Base-by-base conservation (phyloP, 305 asterid genomes). In the Fraxinus sp. region DNA sequence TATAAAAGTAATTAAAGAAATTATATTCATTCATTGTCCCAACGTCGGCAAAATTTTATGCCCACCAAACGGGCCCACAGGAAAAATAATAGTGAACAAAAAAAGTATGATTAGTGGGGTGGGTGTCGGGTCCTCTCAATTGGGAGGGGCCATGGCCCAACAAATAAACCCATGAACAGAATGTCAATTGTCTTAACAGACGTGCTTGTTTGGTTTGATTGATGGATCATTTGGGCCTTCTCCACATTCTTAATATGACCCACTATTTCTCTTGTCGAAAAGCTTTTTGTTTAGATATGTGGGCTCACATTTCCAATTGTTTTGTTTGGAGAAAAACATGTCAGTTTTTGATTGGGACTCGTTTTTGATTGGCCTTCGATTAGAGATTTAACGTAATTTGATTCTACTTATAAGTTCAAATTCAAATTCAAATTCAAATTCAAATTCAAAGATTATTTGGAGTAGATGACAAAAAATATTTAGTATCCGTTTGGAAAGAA, bases 91-190 rank as follows among this genome's bases (percentile, higher is more conserved):
- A 49, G 70, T 18, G 28, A 24, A 16, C 18, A 8, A 55, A 39
- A 39, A 41, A 39, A 13, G 59, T 13, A 22, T 0, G 24, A 41
- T 26, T 81, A 41, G 82, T 84, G 82, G 84, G 75, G 85, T 81
- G 79, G 76, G 78, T 72, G 80, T 49, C 44, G 22, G 80, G 82
- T 81, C 62, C 84, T 81, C 84, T 86, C 75, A 71, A 81, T 44
- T 32, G 14, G 59, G 78, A 41, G 74, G 87, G 85, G 83, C 83
- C 85, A 72, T 26, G 72, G 85, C 87, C 91, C 90, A 87, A 35
- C 78, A 76, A 78, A 74, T 68, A 87, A 80, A 82, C 76, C 83
- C 78, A 80, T 55, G 59, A 71, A 74, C 76, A 83, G 83, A 80
- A 77, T 57, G 77, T 68, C 77, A 83, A 80, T 81, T 86, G 87